These are phyloP conservation scores for Nigrograna mackinnonii DNA, from an alignment of 2,329 filamentous ascomycete genomes.

Conservation along the genomic window DNA sequence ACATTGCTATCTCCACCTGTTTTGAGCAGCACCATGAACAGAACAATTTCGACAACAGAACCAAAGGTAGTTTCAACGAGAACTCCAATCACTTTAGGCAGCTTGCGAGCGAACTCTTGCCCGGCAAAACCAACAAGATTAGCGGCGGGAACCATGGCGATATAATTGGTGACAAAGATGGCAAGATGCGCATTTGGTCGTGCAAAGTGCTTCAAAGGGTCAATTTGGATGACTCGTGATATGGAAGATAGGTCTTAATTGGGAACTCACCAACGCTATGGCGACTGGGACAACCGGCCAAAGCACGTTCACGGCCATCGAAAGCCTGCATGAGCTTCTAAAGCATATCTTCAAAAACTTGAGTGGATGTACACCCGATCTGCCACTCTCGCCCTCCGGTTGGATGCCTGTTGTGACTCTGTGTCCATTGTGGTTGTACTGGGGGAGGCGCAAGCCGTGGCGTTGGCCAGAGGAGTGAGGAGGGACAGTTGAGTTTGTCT, in stretches of 20 bases:
- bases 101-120: constrained; percentile 71
- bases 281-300: constrained; percentile 77
- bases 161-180: constrained; percentile 72
- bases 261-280: constrained; percentile 59
- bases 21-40: constrained; percentile 76
- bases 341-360: constrained; percentile 68
- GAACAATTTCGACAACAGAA: constrained; percentile 77
- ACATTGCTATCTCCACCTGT: constrained; percentile 51
- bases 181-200: constrained; percentile 61
- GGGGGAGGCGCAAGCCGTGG: constrained; percentile 27
- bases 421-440: constrained; percentile 51
- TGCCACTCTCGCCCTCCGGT: constrained; percentile 68
- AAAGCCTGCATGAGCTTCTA: constrained; percentile 65
- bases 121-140: constrained; percentile 77
- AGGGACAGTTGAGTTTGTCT: constrained; percentile 7
- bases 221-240: constrained; percentile 8
- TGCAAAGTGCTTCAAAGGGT: constrained; percentile 50
- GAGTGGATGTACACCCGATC: constrained; percentile 65
- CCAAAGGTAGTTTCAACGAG: constrained; percentile 65
- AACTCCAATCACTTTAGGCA: constrained; percentile 73
- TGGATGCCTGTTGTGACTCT: constrained; percentile 46
- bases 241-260: too few relatives aligned
- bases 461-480: neutral
- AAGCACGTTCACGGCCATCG: constrained; percentile 68
- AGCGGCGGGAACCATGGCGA: constrained; percentile 77